Evolutionary conservation across 2,329 filamentous ascomycete species (phyloP).

Genomic region (Trichothecium sympodiale): DNA sequence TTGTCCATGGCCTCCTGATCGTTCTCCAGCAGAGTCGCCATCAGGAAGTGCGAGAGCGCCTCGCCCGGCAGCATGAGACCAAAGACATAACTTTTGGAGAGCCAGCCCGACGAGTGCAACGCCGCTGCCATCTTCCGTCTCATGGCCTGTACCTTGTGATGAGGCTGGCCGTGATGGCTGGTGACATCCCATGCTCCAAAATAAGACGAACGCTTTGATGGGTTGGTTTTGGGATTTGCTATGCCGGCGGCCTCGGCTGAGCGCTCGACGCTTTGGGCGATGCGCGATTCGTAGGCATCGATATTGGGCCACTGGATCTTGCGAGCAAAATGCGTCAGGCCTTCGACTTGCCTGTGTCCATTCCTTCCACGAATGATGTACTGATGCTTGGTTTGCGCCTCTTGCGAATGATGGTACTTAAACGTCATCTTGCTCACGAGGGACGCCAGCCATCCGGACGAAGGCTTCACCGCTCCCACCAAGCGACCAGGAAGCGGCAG

Average conservation of each 20-base stretch:
- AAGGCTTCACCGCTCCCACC: conserved; percentile 3
- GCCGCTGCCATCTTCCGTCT: conserved; percentile 45
- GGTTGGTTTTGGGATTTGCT: conserved; percentile 19
- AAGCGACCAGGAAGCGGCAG: conserved; percentile 5
- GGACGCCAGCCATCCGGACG: conserved; percentile 42
- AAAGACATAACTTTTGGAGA: conserved; percentile 57
- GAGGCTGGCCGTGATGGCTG: conserved; percentile 10
- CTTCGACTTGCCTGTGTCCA: conserved; percentile 46
- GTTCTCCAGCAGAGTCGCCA: conserved; percentile 54
- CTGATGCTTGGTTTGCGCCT: conserved; percentile 12
- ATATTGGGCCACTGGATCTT: conserved; percentile 53
- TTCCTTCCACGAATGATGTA: conserved; percentile 46
- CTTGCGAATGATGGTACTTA: conserved; percentile 21
- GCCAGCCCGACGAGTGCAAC: conserved; percentile 50
- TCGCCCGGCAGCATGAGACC: conserved; percentile 56
- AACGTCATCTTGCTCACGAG: conserved; percentile 44
- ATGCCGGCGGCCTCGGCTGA: conserved; percentile 13
- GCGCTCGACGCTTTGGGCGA: conserved; percentile 31
- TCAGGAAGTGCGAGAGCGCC: conserved; percentile 49
- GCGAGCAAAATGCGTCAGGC: conserved; percentile 52
- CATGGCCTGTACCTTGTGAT: conserved; percentile 24
- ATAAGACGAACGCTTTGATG: conserved; percentile 27
- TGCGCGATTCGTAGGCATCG: conserved; percentile 36
- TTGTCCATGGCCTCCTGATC: conserved; percentile 47
- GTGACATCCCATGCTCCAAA: conserved; percentile 30